Percentiles rank a stretch among this genome's conserved stretches.
phyloP scores from a whole-genome alignment of 1,284 basidiomycete species.

The Somion occarium region DNA sequence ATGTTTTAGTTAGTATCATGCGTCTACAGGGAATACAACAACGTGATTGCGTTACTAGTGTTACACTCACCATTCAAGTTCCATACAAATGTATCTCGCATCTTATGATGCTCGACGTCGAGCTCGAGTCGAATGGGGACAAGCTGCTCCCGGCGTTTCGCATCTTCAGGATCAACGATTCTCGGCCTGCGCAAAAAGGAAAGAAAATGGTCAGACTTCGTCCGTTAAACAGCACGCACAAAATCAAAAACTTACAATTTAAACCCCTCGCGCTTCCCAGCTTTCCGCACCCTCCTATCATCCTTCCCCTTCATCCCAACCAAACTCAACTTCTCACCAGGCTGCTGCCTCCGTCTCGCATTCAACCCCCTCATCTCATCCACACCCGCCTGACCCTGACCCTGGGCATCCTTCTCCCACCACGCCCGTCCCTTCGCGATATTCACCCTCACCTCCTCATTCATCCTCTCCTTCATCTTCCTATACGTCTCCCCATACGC shows the following conservation, averaged over 20 bases:
- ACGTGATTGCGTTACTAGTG: no score
- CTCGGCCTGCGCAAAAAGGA: conserved; percentile 45
- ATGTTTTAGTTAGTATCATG: neutral
- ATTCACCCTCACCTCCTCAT: conserved; percentile 25
- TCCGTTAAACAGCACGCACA: neutral
- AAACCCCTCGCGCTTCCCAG: conserved; percentile 63
- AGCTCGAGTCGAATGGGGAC: conserved; percentile 95
- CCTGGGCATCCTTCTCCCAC: conserved; percentile 47
- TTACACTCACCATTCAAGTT: conserved; percentile 76
- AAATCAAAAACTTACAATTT: conserved; percentile 49
- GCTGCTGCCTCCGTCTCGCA: conserved; percentile 8
- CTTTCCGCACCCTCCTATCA: conserved; percentile 45
- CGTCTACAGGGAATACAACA: neutral
- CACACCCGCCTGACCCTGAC: no score
- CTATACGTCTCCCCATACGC: conserved; percentile 42
- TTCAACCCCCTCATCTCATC: conserved; percentile 21
- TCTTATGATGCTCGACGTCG: conserved; percentile 87
- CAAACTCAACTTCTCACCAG: conserved; percentile 45
- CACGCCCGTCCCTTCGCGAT: conserved; percentile 33
- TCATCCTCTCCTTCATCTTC: conserved; percentile 28
- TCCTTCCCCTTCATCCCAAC: conserved; percentile 31
- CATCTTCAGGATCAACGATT: conserved; percentile 51
- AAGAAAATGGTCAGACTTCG: conserved; percentile 9
- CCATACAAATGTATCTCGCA: conserved; percentile 98
- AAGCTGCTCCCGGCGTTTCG: conserved; percentile 68